phyloP scores from a whole-genome alignment of 2,329 filamentous ascomycete species.

The Calonectria fujianensis region DNA sequence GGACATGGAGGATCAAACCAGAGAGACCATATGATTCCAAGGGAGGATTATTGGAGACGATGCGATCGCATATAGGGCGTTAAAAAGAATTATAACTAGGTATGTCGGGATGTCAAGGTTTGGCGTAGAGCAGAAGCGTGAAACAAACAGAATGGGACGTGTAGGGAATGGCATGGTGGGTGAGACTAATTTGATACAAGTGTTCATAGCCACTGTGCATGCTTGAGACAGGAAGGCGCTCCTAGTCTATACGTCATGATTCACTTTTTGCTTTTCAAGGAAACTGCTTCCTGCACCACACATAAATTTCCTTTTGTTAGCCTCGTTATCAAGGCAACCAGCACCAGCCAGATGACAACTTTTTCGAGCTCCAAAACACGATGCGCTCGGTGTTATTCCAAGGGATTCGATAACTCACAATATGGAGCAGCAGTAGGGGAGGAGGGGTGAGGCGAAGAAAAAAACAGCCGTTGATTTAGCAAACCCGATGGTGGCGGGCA shows the following conservation, averaged over 20 bases:
- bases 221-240: neutral
- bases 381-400: neutral
- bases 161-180: slow-evolving; percentile 1
- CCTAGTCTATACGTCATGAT: neutral
- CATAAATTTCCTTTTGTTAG: neutral
- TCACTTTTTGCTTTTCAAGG: neutral
- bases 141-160: neutral
- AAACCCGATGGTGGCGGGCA: neutral
- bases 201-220: neutral
- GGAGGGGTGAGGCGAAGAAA: neutral
- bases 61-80: slow-evolving; percentile 15
- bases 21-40: neutral
- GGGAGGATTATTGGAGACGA: slow-evolving; percentile 25
- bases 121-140: neutral
- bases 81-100: slow-evolving; percentile 1
- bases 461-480: neutral
- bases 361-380: neutral
- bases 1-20: slow-evolving; percentile 38
- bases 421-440: neutral
- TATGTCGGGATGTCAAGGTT: slow-evolving; percentile 14
- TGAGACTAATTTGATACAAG: no score
- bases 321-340: neutral
- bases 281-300: neutral
- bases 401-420: neutral
- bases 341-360: neutral